phyloP scores from a whole-genome alignment of 352 stramenopile species.

The Plasmopara viticola region DNA sequence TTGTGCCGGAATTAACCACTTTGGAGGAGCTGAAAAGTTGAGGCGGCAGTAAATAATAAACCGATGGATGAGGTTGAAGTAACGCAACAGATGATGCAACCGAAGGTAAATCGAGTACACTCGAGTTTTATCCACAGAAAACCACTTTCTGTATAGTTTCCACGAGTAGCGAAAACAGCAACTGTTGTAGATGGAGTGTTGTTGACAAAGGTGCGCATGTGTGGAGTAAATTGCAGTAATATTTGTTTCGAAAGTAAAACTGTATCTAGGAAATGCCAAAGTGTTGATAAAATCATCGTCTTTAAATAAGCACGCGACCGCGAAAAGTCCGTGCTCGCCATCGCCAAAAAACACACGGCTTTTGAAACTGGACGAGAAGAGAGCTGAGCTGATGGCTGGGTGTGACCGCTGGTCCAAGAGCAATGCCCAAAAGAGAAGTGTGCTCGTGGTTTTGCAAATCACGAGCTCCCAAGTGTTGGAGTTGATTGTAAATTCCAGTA shows the following conservation, averaged over 20 bases:
- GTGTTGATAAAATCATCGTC: not conserved
- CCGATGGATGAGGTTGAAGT: not conserved
- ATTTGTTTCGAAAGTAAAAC: not conserved
- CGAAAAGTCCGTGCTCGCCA: not conserved
- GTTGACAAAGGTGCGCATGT: not conserved
- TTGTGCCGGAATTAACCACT: too few species aligned
- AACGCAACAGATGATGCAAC: not conserved
- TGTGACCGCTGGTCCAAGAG: not conserved
- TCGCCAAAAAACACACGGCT: not conserved
- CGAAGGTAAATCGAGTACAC: not conserved
- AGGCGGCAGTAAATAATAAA: not conserved
- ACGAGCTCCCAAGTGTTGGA: not conserved
- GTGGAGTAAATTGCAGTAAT: not conserved
- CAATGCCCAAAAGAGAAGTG: not conserved
- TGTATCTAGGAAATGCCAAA: not conserved
- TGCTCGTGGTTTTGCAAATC: not conserved
- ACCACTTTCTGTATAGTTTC: not conserved
- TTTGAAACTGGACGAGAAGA: not conserved
- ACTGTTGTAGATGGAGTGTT: not conserved
- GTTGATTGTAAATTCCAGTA: not conserved
- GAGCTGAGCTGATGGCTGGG: not conserved
- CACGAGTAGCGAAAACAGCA: not conserved
- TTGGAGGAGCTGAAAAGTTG: not conserved
- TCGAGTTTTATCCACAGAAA: not conserved
- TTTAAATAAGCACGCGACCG: not conserved